Evolutionary conservation across 805 yeast genomes (phyloP).

Genomic region (Monosporozyma solicola): DNA sequence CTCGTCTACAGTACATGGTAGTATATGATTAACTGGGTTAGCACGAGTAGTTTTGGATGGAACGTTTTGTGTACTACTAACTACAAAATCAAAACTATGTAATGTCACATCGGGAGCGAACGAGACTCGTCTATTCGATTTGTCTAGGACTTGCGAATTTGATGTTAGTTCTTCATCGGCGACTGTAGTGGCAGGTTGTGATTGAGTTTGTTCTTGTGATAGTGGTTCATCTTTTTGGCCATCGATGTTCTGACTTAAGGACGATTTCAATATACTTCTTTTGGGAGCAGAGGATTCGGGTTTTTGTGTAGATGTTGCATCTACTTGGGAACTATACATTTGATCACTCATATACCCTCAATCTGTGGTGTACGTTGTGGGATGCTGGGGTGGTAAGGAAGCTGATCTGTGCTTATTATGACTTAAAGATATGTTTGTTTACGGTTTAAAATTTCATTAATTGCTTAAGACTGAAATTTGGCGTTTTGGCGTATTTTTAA

Average conservation of each 20-base stretch:
- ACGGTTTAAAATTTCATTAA: neutral
- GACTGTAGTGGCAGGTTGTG: neutral
- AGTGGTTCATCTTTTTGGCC: neutral
- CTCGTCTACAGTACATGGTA: neutral
- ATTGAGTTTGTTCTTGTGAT: neutral
- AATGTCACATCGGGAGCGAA: constrained; percentile 70
- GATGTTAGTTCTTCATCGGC: neutral
- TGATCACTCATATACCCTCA: neutral
- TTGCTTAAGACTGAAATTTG: neutral
- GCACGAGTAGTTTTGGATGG: neutral
- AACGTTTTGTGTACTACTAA: constrained; percentile 7
- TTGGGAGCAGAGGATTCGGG: neutral
- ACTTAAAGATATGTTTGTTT: neutral
- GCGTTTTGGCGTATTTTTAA: neutral
- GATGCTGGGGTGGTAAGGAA: no score
- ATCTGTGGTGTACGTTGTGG: no score
- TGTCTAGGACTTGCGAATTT: neutral
- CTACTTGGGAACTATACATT: neutral
- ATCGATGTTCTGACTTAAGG: constrained; percentile 1
- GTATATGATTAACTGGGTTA: neutral
- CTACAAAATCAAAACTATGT: constrained; percentile 42
- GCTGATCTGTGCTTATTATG: neutral
- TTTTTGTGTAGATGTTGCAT: neutral
- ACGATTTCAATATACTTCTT: constrained; percentile 9
- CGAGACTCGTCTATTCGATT: constrained; percentile 46